Evolutionary conservation across 2,329 filamentous ascomycete species (phyloP).

Genomic region (Cercospora berteroae): DNA sequence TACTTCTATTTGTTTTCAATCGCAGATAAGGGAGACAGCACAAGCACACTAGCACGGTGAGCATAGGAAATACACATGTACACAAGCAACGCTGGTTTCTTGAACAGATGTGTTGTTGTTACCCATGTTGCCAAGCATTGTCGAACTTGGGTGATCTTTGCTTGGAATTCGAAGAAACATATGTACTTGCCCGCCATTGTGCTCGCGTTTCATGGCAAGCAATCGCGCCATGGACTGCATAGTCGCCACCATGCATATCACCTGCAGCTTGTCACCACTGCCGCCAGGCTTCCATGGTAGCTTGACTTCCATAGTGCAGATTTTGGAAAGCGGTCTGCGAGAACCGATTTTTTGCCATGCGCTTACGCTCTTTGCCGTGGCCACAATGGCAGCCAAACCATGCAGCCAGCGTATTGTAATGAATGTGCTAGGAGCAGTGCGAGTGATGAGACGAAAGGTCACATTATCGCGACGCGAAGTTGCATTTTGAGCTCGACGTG

Average conservation of each 20-base stretch:
- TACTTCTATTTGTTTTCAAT: too few species aligned
- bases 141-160: too few species aligned
- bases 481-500: neutral
- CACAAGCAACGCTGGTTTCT: neutral
- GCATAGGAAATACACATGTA: neutral
- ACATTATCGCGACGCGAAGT: neutral
- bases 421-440: neutral
- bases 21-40: too few species aligned
- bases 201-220: too few species aligned
- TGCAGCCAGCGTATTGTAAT: neutral
- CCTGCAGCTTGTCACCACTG: neutral
- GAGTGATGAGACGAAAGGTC: neutral
- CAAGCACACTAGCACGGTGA: too few species aligned
- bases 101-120: too few species aligned
- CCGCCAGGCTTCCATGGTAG: neutral
- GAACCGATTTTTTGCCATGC: constrained; percentile 3
- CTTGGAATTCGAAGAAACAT: too few species aligned
- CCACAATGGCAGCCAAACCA: neutral
- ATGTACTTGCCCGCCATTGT: too few species aligned
- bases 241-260: neutral
- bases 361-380: neutral
- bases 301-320: neutral
- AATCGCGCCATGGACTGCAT: neutral
- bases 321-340: neutral
- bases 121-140: too few species aligned